Conservation (phyloP, 2,329 filamentous ascomycete species). For the Dendryphion nanum region DNA sequence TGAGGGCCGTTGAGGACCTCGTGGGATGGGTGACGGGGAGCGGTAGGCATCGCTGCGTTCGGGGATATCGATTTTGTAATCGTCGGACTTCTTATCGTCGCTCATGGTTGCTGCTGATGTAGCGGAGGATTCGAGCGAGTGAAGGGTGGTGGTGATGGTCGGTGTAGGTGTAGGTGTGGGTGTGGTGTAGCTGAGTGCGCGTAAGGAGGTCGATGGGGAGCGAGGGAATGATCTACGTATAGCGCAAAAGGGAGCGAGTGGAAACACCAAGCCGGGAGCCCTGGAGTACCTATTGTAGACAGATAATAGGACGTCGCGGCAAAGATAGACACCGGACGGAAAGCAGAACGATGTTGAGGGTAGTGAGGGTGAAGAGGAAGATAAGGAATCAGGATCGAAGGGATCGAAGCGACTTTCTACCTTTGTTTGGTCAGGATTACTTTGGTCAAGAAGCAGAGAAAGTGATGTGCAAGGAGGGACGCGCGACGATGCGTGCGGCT, state of each 20-base stretch:
- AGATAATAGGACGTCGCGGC: too few relatives aligned
- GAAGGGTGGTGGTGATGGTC: slow-evolving; percentile 3
- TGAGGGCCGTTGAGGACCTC: slow-evolving; percentile 30
- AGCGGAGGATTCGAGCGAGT: too few relatives aligned
- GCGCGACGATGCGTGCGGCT: slow-evolving; percentile 19
- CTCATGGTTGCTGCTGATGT: slow-evolving; percentile 71
- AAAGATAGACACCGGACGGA: background rate
- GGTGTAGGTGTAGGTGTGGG: background rate
- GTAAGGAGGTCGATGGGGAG: slow-evolving; percentile 5
- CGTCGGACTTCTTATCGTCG: slow-evolving; percentile 83
- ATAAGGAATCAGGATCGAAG: slow-evolving; percentile 1
- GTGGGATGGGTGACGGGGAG: slow-evolving; percentile 48
- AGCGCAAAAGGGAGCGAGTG: slow-evolving; percentile 10
- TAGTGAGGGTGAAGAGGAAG: background rate
- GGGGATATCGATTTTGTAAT: slow-evolving; percentile 65
- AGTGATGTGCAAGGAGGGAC: slow-evolving; percentile 26
- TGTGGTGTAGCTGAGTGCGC: slow-evolving; percentile 2
- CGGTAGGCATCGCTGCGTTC: slow-evolving; percentile 50
- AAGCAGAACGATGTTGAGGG: slow-evolving; percentile 7
- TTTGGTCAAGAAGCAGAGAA: slow-evolving; percentile 11
- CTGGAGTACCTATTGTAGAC: slow-evolving; percentile 6
- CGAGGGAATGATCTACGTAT: slow-evolving; percentile 6
- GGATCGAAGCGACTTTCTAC: slow-evolving; percentile 4
- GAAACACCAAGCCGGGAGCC: slow-evolving; percentile 13
- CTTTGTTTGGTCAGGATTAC: too few relatives aligned